phyloP scores from a whole-genome alignment of 768 basidiomycete genomes.

The Russula olivacea region DNA sequence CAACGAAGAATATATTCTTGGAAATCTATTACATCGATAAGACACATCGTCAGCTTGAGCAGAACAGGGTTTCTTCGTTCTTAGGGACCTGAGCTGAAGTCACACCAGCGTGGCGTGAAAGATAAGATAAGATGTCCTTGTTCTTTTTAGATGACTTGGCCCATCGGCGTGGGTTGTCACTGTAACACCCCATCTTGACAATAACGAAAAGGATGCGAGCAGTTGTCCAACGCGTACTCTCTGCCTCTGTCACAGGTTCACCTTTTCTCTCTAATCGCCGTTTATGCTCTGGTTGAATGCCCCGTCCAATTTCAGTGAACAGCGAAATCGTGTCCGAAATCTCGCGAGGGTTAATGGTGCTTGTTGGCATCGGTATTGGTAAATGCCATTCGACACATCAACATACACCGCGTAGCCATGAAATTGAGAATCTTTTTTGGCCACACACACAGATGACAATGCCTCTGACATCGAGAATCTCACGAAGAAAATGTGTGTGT shows the following conservation, averaged over 20 bases:
- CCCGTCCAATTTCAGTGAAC: slow-evolving; percentile 50
- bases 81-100: not conserved
- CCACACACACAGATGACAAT: slow-evolving; percentile 61
- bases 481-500: slow-evolving; percentile 74
- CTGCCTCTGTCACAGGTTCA: slow-evolving; percentile 80
- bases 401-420: not conserved
- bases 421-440: too few species aligned
- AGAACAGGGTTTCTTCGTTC: not conserved
- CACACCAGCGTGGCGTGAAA: not conserved
- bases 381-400: slow-evolving; percentile 22
- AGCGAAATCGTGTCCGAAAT: slow-evolving; percentile 75
- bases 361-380: slow-evolving; percentile 86
- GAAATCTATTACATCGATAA: too few species aligned
- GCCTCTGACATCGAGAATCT: slow-evolving; percentile 62
- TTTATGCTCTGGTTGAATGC: not conserved
- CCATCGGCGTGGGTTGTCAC: too few species aligned
- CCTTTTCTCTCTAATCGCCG: not conserved
- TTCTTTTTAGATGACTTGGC: too few species aligned
- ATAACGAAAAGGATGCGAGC: slow-evolving; percentile 59
- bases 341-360: slow-evolving; percentile 78
- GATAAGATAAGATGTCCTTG: slow-evolving; percentile 3
- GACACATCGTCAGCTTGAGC: not conserved
- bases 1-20: not conserved
- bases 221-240: slow-evolving; percentile 75
- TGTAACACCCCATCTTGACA: not conserved